Base-by-base conservation (phyloP, 805 yeast species). In the Henningerozyma blattae region DNA sequence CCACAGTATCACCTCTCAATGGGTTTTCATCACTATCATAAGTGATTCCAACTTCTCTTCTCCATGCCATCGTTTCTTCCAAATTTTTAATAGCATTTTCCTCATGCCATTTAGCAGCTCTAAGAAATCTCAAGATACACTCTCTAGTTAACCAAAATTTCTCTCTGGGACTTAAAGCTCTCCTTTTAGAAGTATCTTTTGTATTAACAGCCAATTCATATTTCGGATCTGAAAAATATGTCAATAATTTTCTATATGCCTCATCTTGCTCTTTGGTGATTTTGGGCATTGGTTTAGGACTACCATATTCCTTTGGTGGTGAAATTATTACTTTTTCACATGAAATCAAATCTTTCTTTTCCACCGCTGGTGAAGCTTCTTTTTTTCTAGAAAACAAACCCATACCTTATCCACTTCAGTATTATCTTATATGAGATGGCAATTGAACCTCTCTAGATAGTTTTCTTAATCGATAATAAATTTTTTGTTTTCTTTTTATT, bases 81-180 rank as follows among this genome's bases (percentile, higher is more conserved):
- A 71, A 48, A 35, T 70, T 50, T 36, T 64, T 62, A 18, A 65
- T 63, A 4, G 75, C 63, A 6, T 56, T 52, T 8, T 61, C 59
- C 0, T 46, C 46, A 37, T 66, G 58, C 74, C 76, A 70, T 40
- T 69, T 70, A 28, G 68, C 57, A 7, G 76, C 76, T 28, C 72
- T 53, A 30, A 71, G 54, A 40, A 68, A 71, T 36, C 77, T 51
- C 33, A 68, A 45, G 22, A 71, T 58, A 43, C 77, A 70, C 45
- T 71, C 77, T 43, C 66, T 61, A 4, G 75, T 65, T 34, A 71
- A 36, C 58, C 60, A 58, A 26, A 41, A 45, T 34, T 46, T 54
- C 32, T 57, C 62, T 41, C 50, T 45, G 3, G 52, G 45, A 16
- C 58, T 50, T 26, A 77, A 48, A 1, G 44, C 30, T 30, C 48